Conservation (phyloP, 2,329 filamentous ascomycete genomes). For the Fusarium goolgardi region DNA sequence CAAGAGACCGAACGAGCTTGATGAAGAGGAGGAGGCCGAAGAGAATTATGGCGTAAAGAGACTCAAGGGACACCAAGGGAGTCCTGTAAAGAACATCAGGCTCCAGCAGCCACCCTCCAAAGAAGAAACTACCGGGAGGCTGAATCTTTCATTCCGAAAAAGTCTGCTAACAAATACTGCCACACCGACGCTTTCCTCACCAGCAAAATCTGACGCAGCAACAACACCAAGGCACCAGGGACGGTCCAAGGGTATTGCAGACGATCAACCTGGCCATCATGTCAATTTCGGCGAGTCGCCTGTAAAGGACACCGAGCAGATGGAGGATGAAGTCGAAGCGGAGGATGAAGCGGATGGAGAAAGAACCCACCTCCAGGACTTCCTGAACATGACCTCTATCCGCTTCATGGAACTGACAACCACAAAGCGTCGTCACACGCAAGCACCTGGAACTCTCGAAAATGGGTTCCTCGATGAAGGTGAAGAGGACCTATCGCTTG, state of each 20-base stretch:
- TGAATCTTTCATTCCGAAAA: conserved; percentile 62
- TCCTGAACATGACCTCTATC: conserved; percentile 94
- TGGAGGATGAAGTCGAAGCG: conserved; percentile 61
- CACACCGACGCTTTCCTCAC: conserved; percentile 60
- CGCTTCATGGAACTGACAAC: conserved; percentile 99
- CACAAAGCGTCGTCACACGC: conserved; percentile 89
- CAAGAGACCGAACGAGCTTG: conserved; percentile 78
- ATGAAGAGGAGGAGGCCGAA: conserved; percentile 67
- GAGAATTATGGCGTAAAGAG: conserved; percentile 73
- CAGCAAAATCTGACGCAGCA: conserved; percentile 56
- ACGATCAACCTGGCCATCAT: conserved; percentile 59
- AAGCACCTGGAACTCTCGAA: conserved; percentile 65
- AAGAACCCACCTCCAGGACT: conserved; percentile 86
- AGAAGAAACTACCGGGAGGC: conserved; percentile 72
- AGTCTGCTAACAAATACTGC: conserved; percentile 61
- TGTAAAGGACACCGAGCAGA: conserved; percentile 56
- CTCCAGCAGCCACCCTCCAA: conserved; percentile 76
- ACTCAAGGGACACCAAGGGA: conserved; percentile 76
- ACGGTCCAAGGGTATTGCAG: conserved; percentile 65
- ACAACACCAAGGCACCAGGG: conserved; percentile 68
- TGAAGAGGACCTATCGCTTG: conserved; percentile 70
- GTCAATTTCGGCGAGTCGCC: conserved; percentile 59
- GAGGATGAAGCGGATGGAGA: conserved; percentile 64
- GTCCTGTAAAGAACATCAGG: conserved; percentile 80
- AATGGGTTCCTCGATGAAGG: conserved; percentile 56